phyloP scores from a whole-genome alignment of 2,329 filamentous ascomycete species.

The Ceratocystis harringtonii region DNA sequence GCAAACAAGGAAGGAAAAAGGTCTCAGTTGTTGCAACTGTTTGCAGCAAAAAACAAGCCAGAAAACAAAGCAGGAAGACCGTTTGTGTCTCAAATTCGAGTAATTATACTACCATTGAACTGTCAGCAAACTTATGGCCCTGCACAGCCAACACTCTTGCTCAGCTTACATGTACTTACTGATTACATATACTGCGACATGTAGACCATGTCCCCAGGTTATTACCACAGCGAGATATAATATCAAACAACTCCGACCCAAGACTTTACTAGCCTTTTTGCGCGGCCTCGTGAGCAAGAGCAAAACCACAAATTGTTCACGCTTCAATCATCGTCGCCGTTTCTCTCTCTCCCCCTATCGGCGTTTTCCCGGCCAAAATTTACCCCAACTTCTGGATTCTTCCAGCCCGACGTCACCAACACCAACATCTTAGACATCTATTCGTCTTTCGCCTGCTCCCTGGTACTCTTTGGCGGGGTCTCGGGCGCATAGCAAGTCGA shows the following conservation, averaged over 20 bases:
- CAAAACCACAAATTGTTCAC: too few relatives aligned
- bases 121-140: neutral
- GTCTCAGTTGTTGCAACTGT: slow-evolving; percentile 1
- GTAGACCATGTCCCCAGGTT: neutral
- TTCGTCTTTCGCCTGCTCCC: neutral
- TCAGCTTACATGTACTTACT: neutral
- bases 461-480: neutral
- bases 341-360: neutral
- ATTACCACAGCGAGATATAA: neutral
- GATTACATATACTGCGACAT: neutral
- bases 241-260: neutral
- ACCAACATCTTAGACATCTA: neutral
- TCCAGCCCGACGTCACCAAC: neutral
- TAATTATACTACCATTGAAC: neutral
- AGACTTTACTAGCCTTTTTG: too few relatives aligned
- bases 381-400: neutral
- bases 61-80: neutral
- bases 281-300: too few relatives aligned
- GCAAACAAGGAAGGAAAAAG: neutral
- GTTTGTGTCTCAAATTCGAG: neutral
- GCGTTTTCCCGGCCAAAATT: neutral
- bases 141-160: slow-evolving; percentile 2
- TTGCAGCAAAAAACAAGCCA: neutral
- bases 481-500: neutral
- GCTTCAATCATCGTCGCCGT: too few relatives aligned